Evolutionary conservation across 768 basidiomycete species (phyloP), one percentile per base, ranked within the genome.

Genomic region (Boletus insuetus): DNA sequence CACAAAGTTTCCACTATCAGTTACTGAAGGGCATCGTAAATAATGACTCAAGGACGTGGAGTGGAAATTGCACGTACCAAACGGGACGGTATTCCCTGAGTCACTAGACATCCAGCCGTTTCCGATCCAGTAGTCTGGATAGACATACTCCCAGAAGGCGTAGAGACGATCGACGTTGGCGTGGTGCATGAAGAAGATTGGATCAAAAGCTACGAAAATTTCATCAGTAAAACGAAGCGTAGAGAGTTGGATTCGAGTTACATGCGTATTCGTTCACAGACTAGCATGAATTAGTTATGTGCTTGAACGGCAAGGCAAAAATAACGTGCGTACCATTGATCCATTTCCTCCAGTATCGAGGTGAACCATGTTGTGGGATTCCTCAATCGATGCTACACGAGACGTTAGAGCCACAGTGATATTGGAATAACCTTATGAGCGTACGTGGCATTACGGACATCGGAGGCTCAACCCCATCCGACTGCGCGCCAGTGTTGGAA

Each of bases 131-230:
- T 64, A 61, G 0, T 58, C 1, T 3, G 63, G 59, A 32, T 64
- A 64, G 17, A 64, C 12, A 29, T 64, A 64, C 49, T 64, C 63
- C 63, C 62, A 64, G 38, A 64, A 58, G 4, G 62, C 58, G 6
- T 58, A 61, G 17, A 64, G 24, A 13, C 62, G 62, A n/a, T 64
- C 63, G 9, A 64, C 49, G 22, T 61, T 64, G 32, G 48, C 44
- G 17, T 64, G 63, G 37, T 64, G 63, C 26, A 64, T 16, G 44
- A 24, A 64, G 53, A 64, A 64, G 17, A 64, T 58, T 1, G 62
- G 62, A 45, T 63, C 62, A 20, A 50, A 63, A 6, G 22, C 62
- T 63, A 8, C 6, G n/a, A 31, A 8, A 5, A 6, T 17, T 37
- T 29, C 14, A 19, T 52, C 11, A 3, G 35, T 1, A 29, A 53